These are phyloP conservation scores for Paecilomyces formosus DNA, from an alignment of 2,329 filamentous ascomycete genomes.

Conservation along the genomic window DNA sequence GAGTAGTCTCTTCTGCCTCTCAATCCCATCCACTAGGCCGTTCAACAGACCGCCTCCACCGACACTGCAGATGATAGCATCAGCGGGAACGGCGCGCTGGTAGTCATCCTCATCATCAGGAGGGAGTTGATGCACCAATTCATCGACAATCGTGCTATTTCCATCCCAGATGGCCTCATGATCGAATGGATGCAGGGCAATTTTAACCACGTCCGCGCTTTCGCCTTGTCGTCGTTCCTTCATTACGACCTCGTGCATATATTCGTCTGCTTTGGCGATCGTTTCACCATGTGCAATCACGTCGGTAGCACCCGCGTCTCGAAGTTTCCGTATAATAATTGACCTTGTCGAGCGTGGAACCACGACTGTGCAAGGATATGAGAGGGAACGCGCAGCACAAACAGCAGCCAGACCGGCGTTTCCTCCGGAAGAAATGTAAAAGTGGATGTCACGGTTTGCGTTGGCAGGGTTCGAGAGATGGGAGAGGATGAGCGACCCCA, in stretches of 20 bases:
- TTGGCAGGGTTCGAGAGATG: constrained; percentile 35
- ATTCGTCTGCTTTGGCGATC: constrained; percentile 63
- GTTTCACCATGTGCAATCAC: constrained; percentile 62
- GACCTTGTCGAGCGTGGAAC: constrained; percentile 59
- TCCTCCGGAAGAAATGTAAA: constrained; percentile 74
- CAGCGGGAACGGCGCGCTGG: constrained; percentile 39
- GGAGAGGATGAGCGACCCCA: constrained; percentile 63
- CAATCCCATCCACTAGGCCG: constrained; percentile 64
- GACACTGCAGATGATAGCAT: constrained; percentile 68
- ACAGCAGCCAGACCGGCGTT: constrained; percentile 81
- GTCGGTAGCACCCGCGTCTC: constrained; percentile 55
- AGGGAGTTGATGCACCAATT: constrained; percentile 35
- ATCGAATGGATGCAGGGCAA: constrained; percentile 39
- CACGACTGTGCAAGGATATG: constrained; percentile 64
- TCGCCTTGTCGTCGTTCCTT: constrained; percentile 17
- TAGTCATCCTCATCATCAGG: constrained; percentile 22
- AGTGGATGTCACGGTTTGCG: constrained; percentile 48
- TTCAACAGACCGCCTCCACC: constrained; percentile 76
- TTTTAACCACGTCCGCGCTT: constrained; percentile 25
- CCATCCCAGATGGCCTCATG: constrained; percentile 40
- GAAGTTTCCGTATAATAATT: constrained; percentile 65
- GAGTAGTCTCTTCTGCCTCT: constrained; percentile 34
- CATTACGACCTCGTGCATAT: constrained; percentile 50
- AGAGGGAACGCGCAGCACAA: constrained; percentile 58
- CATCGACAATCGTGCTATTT: constrained; percentile 38